A percentile compares a stretch with the other conserved stretches of the same genome.
These are phyloP conservation scores for Trichoderma breve DNA, from an alignment of 2,329 filamentous ascomycete genomes.

Conservation along the genomic window DNA sequence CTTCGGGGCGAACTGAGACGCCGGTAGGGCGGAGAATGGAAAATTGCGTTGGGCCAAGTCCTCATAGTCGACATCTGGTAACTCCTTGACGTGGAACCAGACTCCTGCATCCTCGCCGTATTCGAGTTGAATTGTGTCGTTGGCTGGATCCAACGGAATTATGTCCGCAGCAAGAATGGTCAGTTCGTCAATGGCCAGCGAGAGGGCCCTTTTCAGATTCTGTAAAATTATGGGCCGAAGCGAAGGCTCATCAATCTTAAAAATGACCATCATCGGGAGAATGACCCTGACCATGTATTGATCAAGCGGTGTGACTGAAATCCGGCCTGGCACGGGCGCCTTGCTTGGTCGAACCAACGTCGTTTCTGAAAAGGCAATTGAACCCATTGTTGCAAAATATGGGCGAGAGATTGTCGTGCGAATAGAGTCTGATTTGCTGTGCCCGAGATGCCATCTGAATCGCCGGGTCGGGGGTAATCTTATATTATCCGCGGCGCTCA, in stretches of 20 bases:
- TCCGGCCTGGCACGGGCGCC: conserved; percentile 14
- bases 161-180: conserved; percentile 18
- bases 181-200: conserved; percentile 16
- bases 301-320: conserved; percentile 18
- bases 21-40: conserved; percentile 15
- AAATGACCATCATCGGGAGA: conserved; percentile 20
- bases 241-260: conserved; percentile 17
- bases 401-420: not conserved
- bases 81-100: conserved; percentile 21
- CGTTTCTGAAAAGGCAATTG: not conserved
- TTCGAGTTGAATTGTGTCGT: conserved; percentile 16
- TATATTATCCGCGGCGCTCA: conserved; percentile 11
- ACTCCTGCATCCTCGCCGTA: conserved; percentile 18
- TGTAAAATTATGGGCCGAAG: conserved; percentile 17
- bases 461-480: conserved; percentile 13
- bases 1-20: conserved; percentile 11
- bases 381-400: not conserved
- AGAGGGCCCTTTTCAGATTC: conserved; percentile 15
- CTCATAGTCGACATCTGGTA: conserved; percentile 12
- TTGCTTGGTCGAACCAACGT: conserved; percentile 21
- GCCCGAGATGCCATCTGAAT: not conserved
- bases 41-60: conserved; percentile 12
- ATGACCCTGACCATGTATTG: conserved; percentile 22
- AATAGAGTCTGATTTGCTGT: not conserved
- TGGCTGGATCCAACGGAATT: not conserved